A percentile compares a stretch with the other conserved stretches of the same genome.
phyloP scores from a whole-genome alignment of 495 filamentous ascomycete species.

The Tuber calosporum region DNA sequence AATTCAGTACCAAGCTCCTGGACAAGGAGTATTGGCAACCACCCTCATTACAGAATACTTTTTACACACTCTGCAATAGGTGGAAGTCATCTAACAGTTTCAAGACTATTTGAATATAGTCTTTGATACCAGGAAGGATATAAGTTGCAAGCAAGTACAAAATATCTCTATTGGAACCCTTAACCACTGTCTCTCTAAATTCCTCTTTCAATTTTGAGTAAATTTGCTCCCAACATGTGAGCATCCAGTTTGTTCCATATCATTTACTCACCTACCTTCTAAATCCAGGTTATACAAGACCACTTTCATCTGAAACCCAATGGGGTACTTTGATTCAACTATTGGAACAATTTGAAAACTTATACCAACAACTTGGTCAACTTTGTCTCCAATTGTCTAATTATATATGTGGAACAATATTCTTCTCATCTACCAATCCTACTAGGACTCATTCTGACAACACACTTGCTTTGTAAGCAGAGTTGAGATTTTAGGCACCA shows the following conservation, averaged over 20 bases:
- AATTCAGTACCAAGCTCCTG: neutral
- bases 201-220: neutral
- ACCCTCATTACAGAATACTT: neutral
- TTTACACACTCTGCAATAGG: neutral
- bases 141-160: neutral
- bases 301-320: neutral
- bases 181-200: neutral
- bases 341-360: neutral
- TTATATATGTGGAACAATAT: neutral
- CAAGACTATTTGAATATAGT: slow-evolving; percentile 12
- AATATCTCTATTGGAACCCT: neutral
- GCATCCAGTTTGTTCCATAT: neutral
- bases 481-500: neutral
- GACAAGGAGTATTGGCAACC: neutral
- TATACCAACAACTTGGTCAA: neutral
- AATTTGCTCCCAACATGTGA: neutral
- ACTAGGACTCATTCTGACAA: neutral
- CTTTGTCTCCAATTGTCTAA: neutral
- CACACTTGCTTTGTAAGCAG: neutral
- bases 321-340: neutral
- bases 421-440: slow-evolving; percentile 3
- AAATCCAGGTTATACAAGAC: neutral
- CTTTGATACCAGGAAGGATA: slow-evolving; percentile 3
- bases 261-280: slow-evolving; percentile 6
- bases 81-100: neutral